Evolutionary conservation across 2,329 filamentous ascomycete species (phyloP), one percentile per base, ranked within the genome.

Genomic region (Stylonectria norvegica): DNA sequence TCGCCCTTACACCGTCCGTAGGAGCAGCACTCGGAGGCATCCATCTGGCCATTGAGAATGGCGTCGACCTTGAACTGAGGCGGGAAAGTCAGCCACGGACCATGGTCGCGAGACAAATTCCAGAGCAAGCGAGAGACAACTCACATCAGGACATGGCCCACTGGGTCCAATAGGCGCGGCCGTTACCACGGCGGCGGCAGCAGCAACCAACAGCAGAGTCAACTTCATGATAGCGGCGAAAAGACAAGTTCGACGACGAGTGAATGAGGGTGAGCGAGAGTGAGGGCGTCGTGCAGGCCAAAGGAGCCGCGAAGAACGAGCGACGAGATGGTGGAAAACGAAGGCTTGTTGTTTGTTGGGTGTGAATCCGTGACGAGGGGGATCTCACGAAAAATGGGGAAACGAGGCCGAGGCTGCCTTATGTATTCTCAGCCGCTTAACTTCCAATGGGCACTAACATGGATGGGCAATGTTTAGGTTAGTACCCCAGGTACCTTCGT

Each of bases 21-120:
- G n/a, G 70, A 71, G 56, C 75, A 78, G 57, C 75, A 78, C 10
- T 61, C 68, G 19, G 73, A 69, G n/a, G 71, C 65, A 15, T 66
- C 63, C 43, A 73, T 61, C 19, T 67, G 57, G 38, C 73, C 72
- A 19, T 60, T 68, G 33, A 78, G 66, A 27, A 78, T 78, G 11
- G 60, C 61, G 44, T 67, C 64, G 20, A 67, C 56, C 34, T 63
- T 64, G 16, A 23, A 31, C 64, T 67, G 5, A 16, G 16, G 14
- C 10, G 5, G 3, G 3, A 18, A 7, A 20, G 22, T 53, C 34
- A 49, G 45, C 35, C 38, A 30, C 11, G 7, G 20, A 16, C n/a
- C n/a, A n/a, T n/a, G n/a, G n/a, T n/a, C n/a, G n/a, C n/a, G n/a
- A n/a, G 14, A 4, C 15, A 11, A 7, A 32, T 4, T 5, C 22